These are phyloP conservation scores for Mycosphaerella sp. DNA, from an alignment of 2,329 filamentous ascomycete species.

Conservation along the genomic window DNA sequence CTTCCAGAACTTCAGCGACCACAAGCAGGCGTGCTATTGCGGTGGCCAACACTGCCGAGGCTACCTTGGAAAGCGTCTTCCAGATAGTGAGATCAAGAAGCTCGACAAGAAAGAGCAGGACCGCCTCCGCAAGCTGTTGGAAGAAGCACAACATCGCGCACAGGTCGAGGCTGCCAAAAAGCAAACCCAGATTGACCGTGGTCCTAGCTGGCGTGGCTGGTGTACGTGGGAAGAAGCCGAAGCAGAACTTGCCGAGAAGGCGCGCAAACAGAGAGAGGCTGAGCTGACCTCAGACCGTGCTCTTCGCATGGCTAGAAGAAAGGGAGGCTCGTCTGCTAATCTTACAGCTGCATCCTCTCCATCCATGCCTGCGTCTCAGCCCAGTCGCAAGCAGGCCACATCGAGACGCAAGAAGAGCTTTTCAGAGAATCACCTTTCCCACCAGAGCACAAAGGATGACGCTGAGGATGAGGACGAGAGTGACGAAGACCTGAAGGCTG, in stretches of 20 bases:
- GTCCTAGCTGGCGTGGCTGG: slow-evolving; percentile 31
- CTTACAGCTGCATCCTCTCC: slow-evolving; percentile 1
- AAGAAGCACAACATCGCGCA: slow-evolving; percentile 26
- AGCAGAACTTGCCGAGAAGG: slow-evolving; percentile 26
- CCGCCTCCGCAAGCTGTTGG: slow-evolving; percentile 23
- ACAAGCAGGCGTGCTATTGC: slow-evolving; percentile 54
- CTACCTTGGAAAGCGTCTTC: slow-evolving; percentile 42
- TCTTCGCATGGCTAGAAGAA: slow-evolving; percentile 20
- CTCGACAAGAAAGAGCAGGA: slow-evolving; percentile 26
- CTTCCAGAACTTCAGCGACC: slow-evolving; percentile 48
- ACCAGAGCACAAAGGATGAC: not conserved
- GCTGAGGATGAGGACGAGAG: slow-evolving; percentile 11
- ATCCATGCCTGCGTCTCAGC: slow-evolving; percentile 1
- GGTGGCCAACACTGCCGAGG: slow-evolving; percentile 57
- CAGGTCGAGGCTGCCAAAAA: slow-evolving; percentile 30
- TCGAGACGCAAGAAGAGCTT: slow-evolving; percentile 13
- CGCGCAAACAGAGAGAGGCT: slow-evolving; percentile 27
- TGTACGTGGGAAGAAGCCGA: slow-evolving; percentile 29
- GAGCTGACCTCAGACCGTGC: slow-evolving; percentile 29
- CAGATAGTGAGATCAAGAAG: slow-evolving; percentile 30
- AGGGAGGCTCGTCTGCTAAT: not conserved
- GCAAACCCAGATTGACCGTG: slow-evolving; percentile 24
- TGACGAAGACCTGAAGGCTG: slow-evolving; percentile 12
- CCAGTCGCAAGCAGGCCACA: slow-evolving; percentile 14
- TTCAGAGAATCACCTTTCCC: slow-evolving; percentile 3